A percentile compares a stretch with the other conserved stretches of the same genome.
Evolutionary conservation across 192 early-diverging fungal genomes (phyloP).

Genomic region (Dispira simplex): DNA sequence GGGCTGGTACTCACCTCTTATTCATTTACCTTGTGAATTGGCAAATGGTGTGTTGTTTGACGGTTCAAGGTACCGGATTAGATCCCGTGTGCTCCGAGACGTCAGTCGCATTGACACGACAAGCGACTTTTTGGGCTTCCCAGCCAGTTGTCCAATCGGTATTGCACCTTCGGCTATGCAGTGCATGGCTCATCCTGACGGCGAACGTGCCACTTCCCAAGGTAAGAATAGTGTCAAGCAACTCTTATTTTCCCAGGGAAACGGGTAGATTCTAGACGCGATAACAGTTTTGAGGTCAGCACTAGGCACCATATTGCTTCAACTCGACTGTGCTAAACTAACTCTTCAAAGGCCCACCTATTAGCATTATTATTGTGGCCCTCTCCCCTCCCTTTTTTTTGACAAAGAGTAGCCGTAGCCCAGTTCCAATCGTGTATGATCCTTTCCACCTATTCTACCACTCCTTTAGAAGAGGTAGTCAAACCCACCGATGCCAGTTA

Average conservation of each 20-base stretch:
- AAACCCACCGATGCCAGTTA: conserved; percentile 23
- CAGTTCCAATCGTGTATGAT: conserved; percentile 30
- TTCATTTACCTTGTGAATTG: too few relatives aligned
- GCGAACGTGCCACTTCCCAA: conserved; percentile 48
- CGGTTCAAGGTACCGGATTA: conserved; percentile 30
- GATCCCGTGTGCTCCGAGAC: conserved; percentile 58
- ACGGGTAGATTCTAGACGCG: not conserved
- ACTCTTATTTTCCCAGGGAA: not conserved
- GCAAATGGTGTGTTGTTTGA: conserved; percentile 34
- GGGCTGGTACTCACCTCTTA: too few relatives aligned
- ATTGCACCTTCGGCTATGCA: conserved; percentile 69
- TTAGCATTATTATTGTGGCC: too few relatives aligned
- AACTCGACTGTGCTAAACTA: too few relatives aligned
- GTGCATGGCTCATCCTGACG: conserved; percentile 46
- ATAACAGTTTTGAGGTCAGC: not conserved
- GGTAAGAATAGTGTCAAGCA: conserved; percentile 24
- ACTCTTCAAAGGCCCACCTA: too few relatives aligned
- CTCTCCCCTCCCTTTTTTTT: too few relatives aligned
- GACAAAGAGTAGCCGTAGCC: conserved; percentile 17
- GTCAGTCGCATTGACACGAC: conserved; percentile 44
- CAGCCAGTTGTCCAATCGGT: conserved; percentile 44
- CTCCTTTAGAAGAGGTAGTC: conserved; percentile 46
- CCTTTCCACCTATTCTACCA: conserved; percentile 46
- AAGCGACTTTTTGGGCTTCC: conserved; percentile 44
- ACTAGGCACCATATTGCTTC: not conserved